Evolutionary conservation across 2,329 filamentous ascomycete species (phyloP).

Genomic region (Trichoderma asperellum): DNA sequence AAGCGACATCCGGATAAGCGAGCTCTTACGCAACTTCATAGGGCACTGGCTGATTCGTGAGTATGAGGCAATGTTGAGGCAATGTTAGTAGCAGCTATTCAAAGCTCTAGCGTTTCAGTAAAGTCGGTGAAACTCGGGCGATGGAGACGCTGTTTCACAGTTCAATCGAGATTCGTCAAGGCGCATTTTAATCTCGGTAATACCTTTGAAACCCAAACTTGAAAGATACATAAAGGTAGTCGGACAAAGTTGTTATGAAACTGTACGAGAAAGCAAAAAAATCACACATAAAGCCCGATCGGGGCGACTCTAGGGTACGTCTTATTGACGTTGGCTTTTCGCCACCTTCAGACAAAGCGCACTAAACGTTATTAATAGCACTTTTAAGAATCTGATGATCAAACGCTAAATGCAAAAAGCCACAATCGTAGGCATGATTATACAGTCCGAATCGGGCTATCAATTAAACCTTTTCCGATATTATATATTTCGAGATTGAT

Average conservation of each 20-base stretch:
- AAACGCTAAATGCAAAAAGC: constrained; percentile 16
- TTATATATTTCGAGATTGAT: background rate
- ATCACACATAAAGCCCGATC: background rate
- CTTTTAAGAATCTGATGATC: constrained; percentile 20
- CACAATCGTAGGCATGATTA: constrained; percentile 22
- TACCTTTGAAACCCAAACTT: background rate
- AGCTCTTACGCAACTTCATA: background rate
- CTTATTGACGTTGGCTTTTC: background rate
- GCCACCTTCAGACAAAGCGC: constrained; percentile 7
- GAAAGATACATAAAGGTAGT: background rate
- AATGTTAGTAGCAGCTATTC: background rate
- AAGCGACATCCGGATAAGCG: background rate
- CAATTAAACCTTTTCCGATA: constrained; percentile 23
- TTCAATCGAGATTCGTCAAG: background rate
- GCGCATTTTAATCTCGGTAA: background rate
- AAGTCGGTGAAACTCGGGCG: constrained; percentile 9
- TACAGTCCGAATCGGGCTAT: constrained; percentile 20
- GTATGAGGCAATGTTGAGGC: background rate
- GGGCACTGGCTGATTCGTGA: no score
- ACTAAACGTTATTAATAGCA: constrained; percentile 22
- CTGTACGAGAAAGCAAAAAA: background rate
- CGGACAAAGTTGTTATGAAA: background rate
- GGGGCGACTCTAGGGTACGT: constrained; percentile 14
- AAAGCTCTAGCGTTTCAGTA: background rate
- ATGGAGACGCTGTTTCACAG: constrained; percentile 6